phyloP scores from a whole-genome alignment of 768 basidiomycete genomes.

The Flagelloscypha sp. region DNA sequence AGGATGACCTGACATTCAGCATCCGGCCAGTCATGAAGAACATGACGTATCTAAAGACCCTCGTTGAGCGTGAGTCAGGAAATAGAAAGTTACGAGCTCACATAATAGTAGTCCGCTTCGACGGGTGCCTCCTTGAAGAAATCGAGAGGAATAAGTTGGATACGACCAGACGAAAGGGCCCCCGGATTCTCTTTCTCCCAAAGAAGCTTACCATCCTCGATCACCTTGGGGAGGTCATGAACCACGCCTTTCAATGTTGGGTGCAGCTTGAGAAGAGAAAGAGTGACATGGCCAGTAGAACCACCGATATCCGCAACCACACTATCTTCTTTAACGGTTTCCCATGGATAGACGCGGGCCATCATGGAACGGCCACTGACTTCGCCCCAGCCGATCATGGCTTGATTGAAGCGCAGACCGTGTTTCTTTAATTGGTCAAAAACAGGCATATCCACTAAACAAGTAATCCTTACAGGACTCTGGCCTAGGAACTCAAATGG shows the following conservation, averaged over 20 bases:
- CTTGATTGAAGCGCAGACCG: constrained; percentile 23
- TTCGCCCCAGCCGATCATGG: constrained; percentile 24
- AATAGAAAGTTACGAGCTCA: constrained; percentile 17
- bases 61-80: no score
- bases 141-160: constrained; percentile 17
- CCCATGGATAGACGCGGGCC: constrained; percentile 30
- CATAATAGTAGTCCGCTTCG: constrained; percentile 18
- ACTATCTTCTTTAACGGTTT: constrained; percentile 15
- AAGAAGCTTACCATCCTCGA: constrained; percentile 21
- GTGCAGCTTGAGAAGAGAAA: constrained; percentile 23
- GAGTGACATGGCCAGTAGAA: constrained; percentile 28
- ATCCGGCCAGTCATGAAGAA: constrained; percentile 26
- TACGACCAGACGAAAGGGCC: constrained; percentile 19
- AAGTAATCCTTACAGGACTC: no score
- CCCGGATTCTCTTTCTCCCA: constrained; percentile 26
- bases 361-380: constrained; percentile 21
- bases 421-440: no score
- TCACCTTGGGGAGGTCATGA: constrained; percentile 26
- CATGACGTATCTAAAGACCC: constrained; percentile 10
- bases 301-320: constrained; percentile 33
- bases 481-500: no score
- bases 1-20: constrained; percentile 14
- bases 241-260: constrained; percentile 28
- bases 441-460: no score
- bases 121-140: constrained; percentile 18